These are phyloP conservation scores for Boletus rubescentipes DNA, from an alignment of 768 basidiomycete species.

Conservation along the genomic window DNA sequence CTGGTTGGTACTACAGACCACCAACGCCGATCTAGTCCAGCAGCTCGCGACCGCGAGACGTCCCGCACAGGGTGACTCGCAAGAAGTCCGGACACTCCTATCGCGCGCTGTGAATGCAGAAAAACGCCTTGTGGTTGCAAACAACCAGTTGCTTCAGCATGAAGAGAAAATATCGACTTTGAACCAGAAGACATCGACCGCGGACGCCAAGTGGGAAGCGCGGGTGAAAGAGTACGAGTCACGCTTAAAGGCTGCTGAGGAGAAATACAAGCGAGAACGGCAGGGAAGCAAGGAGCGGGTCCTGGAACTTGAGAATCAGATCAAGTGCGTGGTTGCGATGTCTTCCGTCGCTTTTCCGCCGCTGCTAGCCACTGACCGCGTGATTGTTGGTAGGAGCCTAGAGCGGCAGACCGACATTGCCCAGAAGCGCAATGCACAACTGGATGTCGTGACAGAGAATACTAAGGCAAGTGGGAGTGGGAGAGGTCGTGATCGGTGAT, in stretches of 20 bases:
- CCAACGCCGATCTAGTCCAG: conserved; percentile 69
- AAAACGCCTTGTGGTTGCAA: conserved; percentile 78
- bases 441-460: conserved; percentile 34
- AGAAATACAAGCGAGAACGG: conserved; percentile 89
- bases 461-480: conserved; percentile 16
- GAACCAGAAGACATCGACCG: conserved; percentile 66
- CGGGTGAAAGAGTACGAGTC: conserved; percentile 92
- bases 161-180: conserved; percentile 82
- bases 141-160: conserved; percentile 78
- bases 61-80: conserved; percentile 56
- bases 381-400: conserved; percentile 49
- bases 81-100: conserved; percentile 68
- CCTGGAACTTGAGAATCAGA: conserved; percentile 63
- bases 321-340: conserved; percentile 60
- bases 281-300: conserved; percentile 92
- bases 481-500: conserved; percentile 23
- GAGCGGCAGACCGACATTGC: conserved; percentile 78
- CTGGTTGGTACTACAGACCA: conserved; percentile 44
- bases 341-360: background rate
- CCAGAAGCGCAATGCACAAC: conserved; percentile 58
- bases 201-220: conserved; percentile 91
- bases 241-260: conserved; percentile 77
- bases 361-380: background rate
- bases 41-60: conserved; percentile 67
- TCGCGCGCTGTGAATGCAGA: conserved; percentile 83